Base-by-base conservation (phyloP, 345 rosid genomes). In the Populus simonii region DNA sequence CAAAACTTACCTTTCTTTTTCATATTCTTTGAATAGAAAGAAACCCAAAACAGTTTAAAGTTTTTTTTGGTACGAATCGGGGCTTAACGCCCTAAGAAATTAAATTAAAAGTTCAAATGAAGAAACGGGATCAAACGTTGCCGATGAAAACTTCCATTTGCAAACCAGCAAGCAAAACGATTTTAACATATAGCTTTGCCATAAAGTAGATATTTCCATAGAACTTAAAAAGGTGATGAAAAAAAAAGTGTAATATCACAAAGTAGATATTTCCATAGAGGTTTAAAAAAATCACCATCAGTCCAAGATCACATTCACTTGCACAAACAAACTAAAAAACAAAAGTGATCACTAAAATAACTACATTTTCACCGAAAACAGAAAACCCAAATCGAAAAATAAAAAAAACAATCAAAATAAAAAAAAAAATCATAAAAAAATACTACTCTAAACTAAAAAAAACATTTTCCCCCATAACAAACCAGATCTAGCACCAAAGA, bases 401-500 rank as follows among this genome's bases (percentile, higher is more conserved):
- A 7, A 36, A 55, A 55, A 22, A 9, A 39, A 9, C 25, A 17
- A 68, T 36, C 17, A 39, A 49, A 51, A 6, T 25, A 1, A 20
- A 31, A 11, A 31, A 11, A 31, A 20, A 49, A 2, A 4, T 33
- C 36, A 33, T 33, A 33, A 33, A 33, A 4, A 33, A 33, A 4
- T 39, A 38, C 20, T 12, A 8, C 4, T 20, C 7, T 20, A 9
- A 74, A 62, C 12, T 18, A n/a, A 22, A 16, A 16, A 35, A 9
- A 31, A 2, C 17, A 8, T 22, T 7, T 23, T 15, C 8, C 63
- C 17, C 16, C 38, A 29, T 27, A 3, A 35, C 27, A 55, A 68
- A 75, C 73, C 59, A 73, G 80, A 80, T 80, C 76, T 39, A 43
- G 76, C 43, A 70, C 36, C n/a, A 29, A 71, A 63, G 23, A 65